Conservation (phyloP, 305 asterid genomes). For the Coffea humblotiana region DNA sequence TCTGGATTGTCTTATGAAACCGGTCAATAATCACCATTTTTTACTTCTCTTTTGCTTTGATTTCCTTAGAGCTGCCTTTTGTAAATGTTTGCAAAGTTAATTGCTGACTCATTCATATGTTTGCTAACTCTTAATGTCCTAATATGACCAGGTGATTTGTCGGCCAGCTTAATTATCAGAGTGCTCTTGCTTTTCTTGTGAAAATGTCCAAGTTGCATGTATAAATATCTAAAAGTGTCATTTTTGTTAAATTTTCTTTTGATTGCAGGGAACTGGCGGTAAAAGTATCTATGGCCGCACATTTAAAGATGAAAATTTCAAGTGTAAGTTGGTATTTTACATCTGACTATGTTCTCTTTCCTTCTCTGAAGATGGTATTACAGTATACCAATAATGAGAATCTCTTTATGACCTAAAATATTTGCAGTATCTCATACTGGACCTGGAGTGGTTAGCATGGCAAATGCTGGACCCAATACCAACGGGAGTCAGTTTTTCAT, state of each 20-base stretch:
- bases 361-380: slow-evolving; percentile 4
- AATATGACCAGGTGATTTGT: background rate
- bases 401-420: slow-evolving; percentile 11
- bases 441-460: slow-evolving; percentile 99
- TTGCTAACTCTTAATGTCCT: background rate
- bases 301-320: slow-evolving; percentile 93
- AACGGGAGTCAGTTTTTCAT: slow-evolving; percentile 98
- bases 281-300: slow-evolving; percentile 95
- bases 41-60: background rate
- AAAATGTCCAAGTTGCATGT: slow-evolving; percentile 15
- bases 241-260: slow-evolving; percentile 19
- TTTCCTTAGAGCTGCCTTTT: background rate
- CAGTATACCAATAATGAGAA: slow-evolving; percentile 12
- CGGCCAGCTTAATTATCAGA: background rate
- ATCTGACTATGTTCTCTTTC: slow-evolving; percentile 15
- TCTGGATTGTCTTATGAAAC: background rate
- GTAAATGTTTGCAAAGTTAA: background rate
- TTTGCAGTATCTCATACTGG: slow-evolving; percentile 85
- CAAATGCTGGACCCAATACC: slow-evolving; percentile 98
- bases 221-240: background rate
- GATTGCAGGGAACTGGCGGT: slow-evolving; percentile 91
- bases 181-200: slow-evolving; percentile 3
- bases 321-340: slow-evolving; percentile 53
- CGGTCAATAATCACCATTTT: background rate
- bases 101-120: no score